These are phyloP conservation scores for Simmondsia chinensis DNA, from an alignment of 148 eudicot genomes.

Conservation along the genomic window DNA sequence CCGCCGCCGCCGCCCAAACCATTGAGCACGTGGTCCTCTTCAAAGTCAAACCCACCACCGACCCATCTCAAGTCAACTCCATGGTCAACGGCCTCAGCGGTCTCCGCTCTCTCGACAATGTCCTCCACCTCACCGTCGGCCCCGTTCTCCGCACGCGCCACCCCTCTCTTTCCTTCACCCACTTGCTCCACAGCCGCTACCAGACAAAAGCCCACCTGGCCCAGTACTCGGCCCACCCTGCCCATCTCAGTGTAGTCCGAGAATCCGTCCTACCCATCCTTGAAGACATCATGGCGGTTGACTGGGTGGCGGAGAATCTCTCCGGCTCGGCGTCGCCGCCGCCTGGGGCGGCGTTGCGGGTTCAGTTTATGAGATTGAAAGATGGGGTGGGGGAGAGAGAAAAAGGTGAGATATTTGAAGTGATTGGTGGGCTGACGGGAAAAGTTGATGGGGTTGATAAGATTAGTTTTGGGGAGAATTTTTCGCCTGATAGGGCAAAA, in stretches of 20 bases:
- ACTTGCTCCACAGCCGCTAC: slow-evolving; percentile 76
- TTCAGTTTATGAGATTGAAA: slow-evolving; percentile 57
- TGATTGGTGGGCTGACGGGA: slow-evolving; percentile 50
- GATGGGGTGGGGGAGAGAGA: slow-evolving; percentile 47
- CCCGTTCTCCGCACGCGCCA: slow-evolving; percentile 29
- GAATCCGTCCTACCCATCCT: slow-evolving; percentile 43
- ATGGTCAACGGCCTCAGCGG: slow-evolving; percentile 49
- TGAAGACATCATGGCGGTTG: slow-evolving; percentile 81
- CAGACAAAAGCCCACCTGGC: slow-evolving; percentile 41
- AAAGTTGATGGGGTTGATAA: slow-evolving; percentile 28
- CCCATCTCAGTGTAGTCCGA: slow-evolving; percentile 48
- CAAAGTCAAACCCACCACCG: slow-evolving; percentile 44
- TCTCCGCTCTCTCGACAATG: slow-evolving; percentile 37
- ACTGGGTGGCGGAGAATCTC: slow-evolving; percentile 39
- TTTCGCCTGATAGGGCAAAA: slow-evolving; percentile 74
- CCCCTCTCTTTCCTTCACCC: slow-evolving; percentile 42
- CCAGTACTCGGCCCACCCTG: slow-evolving; percentile 45
- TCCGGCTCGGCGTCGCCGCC: slow-evolving; percentile 8
- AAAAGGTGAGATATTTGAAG: slow-evolving; percentile 34
- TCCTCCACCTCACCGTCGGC: slow-evolving; percentile 51
- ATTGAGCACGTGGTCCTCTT: slow-evolving; percentile 78
- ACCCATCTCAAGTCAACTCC: slow-evolving; percentile 28
- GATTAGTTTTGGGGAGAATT: slow-evolving; percentile 65
- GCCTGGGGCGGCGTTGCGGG: slow-evolving; percentile 59
- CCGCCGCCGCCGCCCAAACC: slow-evolving; percentile 15